Base-by-base conservation (phyloP, 345 rosid genomes). In the Draba incana region DNA sequence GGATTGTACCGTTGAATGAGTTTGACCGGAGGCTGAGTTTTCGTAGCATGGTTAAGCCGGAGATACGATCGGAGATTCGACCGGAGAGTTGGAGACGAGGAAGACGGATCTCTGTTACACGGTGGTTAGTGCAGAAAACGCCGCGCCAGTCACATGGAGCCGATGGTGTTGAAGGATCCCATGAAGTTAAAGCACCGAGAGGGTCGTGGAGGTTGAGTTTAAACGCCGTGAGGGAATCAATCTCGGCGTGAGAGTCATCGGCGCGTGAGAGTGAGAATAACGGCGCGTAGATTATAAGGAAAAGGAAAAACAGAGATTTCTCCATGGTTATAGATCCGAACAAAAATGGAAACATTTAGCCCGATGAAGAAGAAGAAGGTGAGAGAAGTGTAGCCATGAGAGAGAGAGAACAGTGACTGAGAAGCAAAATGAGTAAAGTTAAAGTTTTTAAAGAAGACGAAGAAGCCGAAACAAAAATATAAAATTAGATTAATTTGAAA, bases 71-170 rank as follows among this genome's bases (percentile, higher is more conserved):
- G 47, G 78, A 76, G 81, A 91, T 84, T 41, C 71, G 78, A 8
- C 99, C 99, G 13, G 82, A 66, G 79, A 94, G 96, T 28, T 83
- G 86, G 44, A 94, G 91, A 27, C 83, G 78, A 54, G 99, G 92
- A 11, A 91, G 81, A 14, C 86, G 91, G 77, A 90, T 72, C 79
- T 87, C 92, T 0, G 83, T 75, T 60, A 94, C 96, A 28, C 87
- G 83, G 71, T 60, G 77, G 58, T 69, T 58, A 16, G 80, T 65
- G 59, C 99, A 90, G 62, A 49, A 43, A 35, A 88, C 75, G 47
- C 98, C 97, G 5, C 85, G 91, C 98, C 98, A 93, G 82, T 93
- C 98, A 75, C 97, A 90, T 3, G 96, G 98, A 35, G 97, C 96
- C 0, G 79, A 30, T 0, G 88, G 86, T 0, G 95, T 80, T 14